Evolutionary conservation across 169 alveolate genomes (phyloP).

Genomic region (Cryptosporidium bovis): DNA sequence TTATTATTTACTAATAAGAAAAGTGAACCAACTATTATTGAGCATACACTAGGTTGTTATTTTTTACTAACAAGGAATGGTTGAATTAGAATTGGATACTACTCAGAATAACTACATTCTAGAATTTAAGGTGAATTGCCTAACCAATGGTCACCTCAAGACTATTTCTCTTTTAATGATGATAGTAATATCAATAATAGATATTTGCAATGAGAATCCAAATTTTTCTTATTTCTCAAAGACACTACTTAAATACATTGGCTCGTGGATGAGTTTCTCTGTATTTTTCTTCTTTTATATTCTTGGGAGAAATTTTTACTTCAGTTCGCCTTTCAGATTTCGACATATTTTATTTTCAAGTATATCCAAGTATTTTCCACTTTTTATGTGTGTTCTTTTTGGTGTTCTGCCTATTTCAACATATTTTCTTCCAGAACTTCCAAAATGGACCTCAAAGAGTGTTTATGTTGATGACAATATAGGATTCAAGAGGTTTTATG

Average conservation of each 20-base stretch:
- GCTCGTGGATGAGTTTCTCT: constrained; percentile 49
- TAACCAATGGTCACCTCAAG: constrained; percentile 52
- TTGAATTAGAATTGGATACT: no score
- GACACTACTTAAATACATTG: constrained; percentile 60
- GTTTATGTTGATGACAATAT: constrained; percentile 12
- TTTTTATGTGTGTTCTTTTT: constrained; percentile 8
- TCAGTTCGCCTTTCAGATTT: constrained; percentile 43
- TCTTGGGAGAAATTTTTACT: constrained; percentile 48
- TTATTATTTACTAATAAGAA: no score
- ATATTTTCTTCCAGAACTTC: constrained; percentile 60
- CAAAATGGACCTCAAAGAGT: constrained; percentile 8
- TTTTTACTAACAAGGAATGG: no score
- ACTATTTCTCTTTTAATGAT: constrained; percentile 46
- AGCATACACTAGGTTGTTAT: no score
- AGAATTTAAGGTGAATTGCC: constrained; percentile 42
- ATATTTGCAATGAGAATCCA: constrained; percentile 11
- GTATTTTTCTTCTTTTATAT: constrained; percentile 31
- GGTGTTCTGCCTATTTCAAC: constrained; percentile 22
- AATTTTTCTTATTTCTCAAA: constrained; percentile 51
- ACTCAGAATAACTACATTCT: not conserved
- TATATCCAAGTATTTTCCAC: constrained; percentile 16
- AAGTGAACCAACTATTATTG: no score
- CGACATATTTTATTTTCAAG: constrained; percentile 34
- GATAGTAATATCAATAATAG: constrained; percentile 28
- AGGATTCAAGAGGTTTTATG: constrained; percentile 28